Conservation (phyloP, 148 eudicot species). For the Polygonum aviculare region DNA sequence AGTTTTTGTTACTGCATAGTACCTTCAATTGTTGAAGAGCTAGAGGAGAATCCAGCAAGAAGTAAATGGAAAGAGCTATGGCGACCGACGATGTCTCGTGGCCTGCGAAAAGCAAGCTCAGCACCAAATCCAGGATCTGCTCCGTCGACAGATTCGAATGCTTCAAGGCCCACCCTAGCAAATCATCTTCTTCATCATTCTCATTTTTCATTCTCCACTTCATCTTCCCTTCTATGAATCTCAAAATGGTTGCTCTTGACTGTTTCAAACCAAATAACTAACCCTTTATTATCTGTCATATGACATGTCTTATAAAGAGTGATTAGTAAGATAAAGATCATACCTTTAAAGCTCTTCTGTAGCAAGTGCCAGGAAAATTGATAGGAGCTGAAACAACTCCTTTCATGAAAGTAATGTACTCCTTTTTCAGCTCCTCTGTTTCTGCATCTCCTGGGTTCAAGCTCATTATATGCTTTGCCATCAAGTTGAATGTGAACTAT, state of each 20-base stretch:
- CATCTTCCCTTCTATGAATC: constrained; percentile 76
- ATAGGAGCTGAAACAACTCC: constrained; percentile 91
- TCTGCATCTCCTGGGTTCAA: constrained; percentile 79
- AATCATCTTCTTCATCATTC: constrained; percentile 56
- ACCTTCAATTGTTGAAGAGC: constrained; percentile 72
- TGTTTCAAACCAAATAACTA: constrained; percentile 14
- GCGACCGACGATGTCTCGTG: constrained; percentile 96
- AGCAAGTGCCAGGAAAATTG: constrained; percentile 92
- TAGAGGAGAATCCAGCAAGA: constrained; percentile 61
- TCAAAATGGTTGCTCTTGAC: constrained; percentile 75
- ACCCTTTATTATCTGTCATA: neutral
- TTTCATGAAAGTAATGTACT: constrained; percentile 95
- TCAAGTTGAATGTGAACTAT: constrained; percentile 89
- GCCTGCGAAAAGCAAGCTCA: constrained; percentile 90
- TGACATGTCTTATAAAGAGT: neutral
- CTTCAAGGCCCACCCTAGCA: constrained; percentile 90
- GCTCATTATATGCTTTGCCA: constrained; percentile 94
- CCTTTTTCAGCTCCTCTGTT: constrained; percentile 82
- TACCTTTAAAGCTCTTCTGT: constrained; percentile 78
- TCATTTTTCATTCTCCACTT: constrained; percentile 38
- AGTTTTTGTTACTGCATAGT: constrained; percentile 5
- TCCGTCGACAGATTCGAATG: constrained; percentile 81
- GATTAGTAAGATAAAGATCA: too few relatives aligned
- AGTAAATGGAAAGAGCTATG: constrained; percentile 82
- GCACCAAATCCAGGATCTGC: constrained; percentile 77